Evolutionary conservation across 106 monocot genomes (phyloP).

Genomic region (Cymbidium sinense): DNA sequence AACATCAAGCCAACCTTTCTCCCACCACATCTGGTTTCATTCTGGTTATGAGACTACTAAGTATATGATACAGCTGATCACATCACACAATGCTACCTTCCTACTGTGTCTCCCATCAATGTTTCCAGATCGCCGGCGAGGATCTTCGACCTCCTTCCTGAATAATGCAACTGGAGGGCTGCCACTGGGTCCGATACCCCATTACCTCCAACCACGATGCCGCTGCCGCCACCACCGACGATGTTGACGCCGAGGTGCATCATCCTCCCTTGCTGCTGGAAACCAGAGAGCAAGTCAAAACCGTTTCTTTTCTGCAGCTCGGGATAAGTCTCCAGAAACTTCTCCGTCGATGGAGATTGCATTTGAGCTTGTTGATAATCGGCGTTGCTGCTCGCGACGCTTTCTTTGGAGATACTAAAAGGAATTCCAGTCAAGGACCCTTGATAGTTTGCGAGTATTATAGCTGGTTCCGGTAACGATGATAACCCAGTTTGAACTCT

Average conservation of each 20-base stretch:
- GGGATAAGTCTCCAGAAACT: constrained; percentile 10
- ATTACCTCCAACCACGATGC: too few species aligned
- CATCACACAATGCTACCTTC: constrained; percentile 24
- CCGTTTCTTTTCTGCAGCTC: constrained; percentile 35
- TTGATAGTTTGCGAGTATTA: constrained; percentile 43
- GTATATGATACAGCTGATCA: constrained; percentile 1
- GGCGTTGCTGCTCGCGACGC: constrained; percentile 4
- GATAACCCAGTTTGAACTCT: constrained; percentile 45
- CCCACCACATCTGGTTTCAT: constrained; percentile 5
- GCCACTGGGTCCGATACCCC: constrained; percentile 55
- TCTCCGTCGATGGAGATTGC: constrained; percentile 18
- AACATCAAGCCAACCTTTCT: neutral
- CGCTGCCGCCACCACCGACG: constrained; percentile 20
- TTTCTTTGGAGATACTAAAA: constrained; percentile 27
- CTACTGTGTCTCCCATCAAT: constrained; percentile 36
- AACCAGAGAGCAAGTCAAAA: constrained; percentile 22
- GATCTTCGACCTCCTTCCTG: constrained; percentile 19
- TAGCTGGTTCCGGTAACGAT: constrained; percentile 41
- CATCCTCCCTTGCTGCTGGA: constrained; percentile 40
- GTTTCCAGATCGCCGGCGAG: constrained; percentile 33
- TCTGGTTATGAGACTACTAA: constrained; percentile 11
- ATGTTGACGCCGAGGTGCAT: constrained; percentile 4
- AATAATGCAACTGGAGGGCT: constrained; percentile 59
- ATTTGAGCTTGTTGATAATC: constrained; percentile 24
- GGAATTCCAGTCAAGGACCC: constrained; percentile 24